A percentile compares a stretch with the other conserved stretches of the same genome.
phyloP scores from a whole-genome alignment of 148 eudicot species.

The Amaranthus hypochondriacus region DNA sequence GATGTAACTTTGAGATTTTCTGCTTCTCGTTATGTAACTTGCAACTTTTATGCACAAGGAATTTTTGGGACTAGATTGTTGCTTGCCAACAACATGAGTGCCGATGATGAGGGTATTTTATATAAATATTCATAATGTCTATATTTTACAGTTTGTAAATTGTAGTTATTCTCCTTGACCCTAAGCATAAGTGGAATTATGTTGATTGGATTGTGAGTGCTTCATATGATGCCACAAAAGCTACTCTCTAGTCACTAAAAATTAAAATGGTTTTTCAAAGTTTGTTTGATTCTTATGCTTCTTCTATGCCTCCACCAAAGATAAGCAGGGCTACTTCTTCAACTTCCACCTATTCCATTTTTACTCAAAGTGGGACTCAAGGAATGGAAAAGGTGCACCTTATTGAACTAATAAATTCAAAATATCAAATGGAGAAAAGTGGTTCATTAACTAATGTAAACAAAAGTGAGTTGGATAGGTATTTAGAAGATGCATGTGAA shows the following conservation, averaged over 20 bases:
- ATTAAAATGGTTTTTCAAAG: background rate
- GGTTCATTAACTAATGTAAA: background rate
- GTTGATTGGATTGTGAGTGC: too few relatives aligned
- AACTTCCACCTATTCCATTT: background rate
- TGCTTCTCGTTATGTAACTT: background rate
- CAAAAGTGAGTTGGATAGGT: background rate
- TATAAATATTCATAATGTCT: background rate
- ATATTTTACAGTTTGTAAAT: background rate
- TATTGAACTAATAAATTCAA: too few relatives aligned
- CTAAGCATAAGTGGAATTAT: too few relatives aligned
- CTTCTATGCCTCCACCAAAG: background rate
- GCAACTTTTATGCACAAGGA: background rate
- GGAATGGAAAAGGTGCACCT: too few relatives aligned
- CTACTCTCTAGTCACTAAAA: background rate
- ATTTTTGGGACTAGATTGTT: too few relatives aligned
- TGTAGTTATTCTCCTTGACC: background rate
- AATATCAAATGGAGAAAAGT: background rate
- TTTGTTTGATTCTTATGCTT: background rate
- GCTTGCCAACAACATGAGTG: too few relatives aligned
- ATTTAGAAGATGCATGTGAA: background rate
- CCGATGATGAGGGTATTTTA: too few relatives aligned
- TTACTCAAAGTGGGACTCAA: background rate
- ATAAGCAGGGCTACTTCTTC: background rate
- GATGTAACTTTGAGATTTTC: background rate
- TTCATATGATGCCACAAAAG: background rate